Evolutionary conservation across 257 asterid species (phyloP), one percentile per base, ranked within the genome.

Genomic region (Penstemon newberryi): DNA sequence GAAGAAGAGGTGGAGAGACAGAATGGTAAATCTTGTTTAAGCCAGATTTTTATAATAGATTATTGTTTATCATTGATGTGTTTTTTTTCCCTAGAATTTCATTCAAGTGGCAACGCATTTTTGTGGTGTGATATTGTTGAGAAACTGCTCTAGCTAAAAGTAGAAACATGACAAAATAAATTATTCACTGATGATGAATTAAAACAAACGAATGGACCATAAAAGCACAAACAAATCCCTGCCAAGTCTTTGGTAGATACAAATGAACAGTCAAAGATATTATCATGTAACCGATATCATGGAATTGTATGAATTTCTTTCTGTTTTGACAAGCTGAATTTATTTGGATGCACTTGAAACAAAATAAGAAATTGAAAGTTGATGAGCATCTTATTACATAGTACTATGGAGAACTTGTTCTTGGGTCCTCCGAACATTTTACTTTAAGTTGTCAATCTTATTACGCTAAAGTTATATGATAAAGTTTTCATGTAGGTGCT

Each of bases 1-100:
- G 79, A 91, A 89, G 76, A 86, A 76, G 79, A 75, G 90, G 73
- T 96, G 85, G 73, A 80, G 74, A 78, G 99, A 90, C 42, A 78
- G 96, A 76, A 84, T 83, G 94, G 94, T 89, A 82, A 15, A 15
- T 8, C 11, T 33, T 71, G 18, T 66, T 15, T 45, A 7, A 15
- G 8, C 42, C 47, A 13, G 36, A 11, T 57, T 63, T 42, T 33
- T 25, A 25, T 50, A 52, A 38, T n/a, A 7, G 15, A 62, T 13
- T 39, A 15, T 56, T 56, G 33, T 51, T 58, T 50, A 25, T 33
- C 74, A 64, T 36, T 56, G 61, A 44, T 43, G 4, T 75, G 40
- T 43, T 51, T 15, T 56, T 51, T 38, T 25, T 25, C 2, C 33
- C 33, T 25, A 25, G 33, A 15, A 18, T 19, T 45, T 63, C 33